Evolutionary conservation across 805 yeast species (phyloP), one percentile per base, ranked within the genome.

Genomic region (Metschnikowia lunata): DNA sequence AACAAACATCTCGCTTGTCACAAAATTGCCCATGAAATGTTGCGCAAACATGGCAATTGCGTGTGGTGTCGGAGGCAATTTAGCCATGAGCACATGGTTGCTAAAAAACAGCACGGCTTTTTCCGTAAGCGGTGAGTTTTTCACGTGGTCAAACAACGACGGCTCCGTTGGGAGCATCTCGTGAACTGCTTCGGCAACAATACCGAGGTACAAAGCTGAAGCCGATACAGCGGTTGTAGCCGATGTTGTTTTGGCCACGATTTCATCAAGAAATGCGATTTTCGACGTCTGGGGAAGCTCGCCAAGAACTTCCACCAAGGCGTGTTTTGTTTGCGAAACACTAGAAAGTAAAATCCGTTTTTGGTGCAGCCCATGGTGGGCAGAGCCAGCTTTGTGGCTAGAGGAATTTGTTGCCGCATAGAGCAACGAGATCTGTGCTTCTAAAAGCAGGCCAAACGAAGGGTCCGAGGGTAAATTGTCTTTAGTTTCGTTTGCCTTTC

Each of bases 1-100:
- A 15, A 58, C 60, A 40, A 82, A 69, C 4, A 63, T 58, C 0
- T 62, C 69, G 13, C 65, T 62, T 11, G 43, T 30, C 12, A 82
- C 56, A 49, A 68, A 74, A 30, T 73, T 72, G 13, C 59, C 55
- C 23, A 80, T 60, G 50, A 79, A 77, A 7, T 64, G 60, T 36
- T 36, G 43, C n/a, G 69, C 71, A 39, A 82, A 67, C 15, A 61
- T 50, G n/a, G 50, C 48, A 58, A 73, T 46, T 46, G 68, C 46
- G 57, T 59, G 46, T 9, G 56, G 51, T 4, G 71, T 59, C 7
- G 77, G 72, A 1, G 75, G 61, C 2, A 44, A 43, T 50, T 80
- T 80, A n/a, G 66, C 66, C 37, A 75, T 55, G n/a, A 80, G 61
- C 10, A 72, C 73, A 36, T 65, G 68, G 45, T 68, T 73, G 10